Base-by-base conservation (phyloP, 1,284 basidiomycete genomes). In the Anthracocystis setariae region DNA sequence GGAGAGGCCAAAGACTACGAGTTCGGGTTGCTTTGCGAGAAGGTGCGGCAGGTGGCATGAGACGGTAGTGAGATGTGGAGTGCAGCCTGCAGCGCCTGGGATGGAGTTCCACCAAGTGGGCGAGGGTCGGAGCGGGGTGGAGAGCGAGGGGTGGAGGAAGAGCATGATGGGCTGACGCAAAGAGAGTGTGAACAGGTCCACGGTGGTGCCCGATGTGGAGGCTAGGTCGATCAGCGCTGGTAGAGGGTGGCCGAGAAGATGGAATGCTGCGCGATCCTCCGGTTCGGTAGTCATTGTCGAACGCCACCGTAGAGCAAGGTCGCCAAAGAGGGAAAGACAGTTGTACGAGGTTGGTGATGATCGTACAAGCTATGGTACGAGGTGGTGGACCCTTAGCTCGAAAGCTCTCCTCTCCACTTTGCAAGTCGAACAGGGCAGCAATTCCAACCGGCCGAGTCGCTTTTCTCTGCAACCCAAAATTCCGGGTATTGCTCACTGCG, bases 161-260 rank as follows among this genome's bases (percentile, higher is more conserved):
- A 82, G 61, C 18, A 82, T 60, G 35, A 81, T 68, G 15, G 80
- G 80, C 8, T 46, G 46, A 10, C 56, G 53, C 3, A 80, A 63
- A 1, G 77, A 78, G 10, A 74, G 52, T 18, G 74, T 73, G 55
- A 82, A 82, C 12, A 82, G 71, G 47, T 82, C 80, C 13, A 80
- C 64, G 5, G 59, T 52, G 23, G 60, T 58, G 0, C 59, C 62
- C 3, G 67, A 54, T 17, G 79, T 76, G 23, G 67, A 68, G 5
- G 53, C 60, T n/a, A 78, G 63, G 21, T 74, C 59, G 46, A 76
- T 67, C 10, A 80, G 44, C 0, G 77, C 75, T 0, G 78, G 78
- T 3, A 82, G 44, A 13, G 79, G 80, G 47, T 80, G 79, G 3
- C 80, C 80, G 10, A 75, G 60, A 3, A 82, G 74, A 39, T 82